Base-by-base conservation (phyloP, 2,329 filamentous ascomycete genomes). In the Fusarium poae region DNA sequence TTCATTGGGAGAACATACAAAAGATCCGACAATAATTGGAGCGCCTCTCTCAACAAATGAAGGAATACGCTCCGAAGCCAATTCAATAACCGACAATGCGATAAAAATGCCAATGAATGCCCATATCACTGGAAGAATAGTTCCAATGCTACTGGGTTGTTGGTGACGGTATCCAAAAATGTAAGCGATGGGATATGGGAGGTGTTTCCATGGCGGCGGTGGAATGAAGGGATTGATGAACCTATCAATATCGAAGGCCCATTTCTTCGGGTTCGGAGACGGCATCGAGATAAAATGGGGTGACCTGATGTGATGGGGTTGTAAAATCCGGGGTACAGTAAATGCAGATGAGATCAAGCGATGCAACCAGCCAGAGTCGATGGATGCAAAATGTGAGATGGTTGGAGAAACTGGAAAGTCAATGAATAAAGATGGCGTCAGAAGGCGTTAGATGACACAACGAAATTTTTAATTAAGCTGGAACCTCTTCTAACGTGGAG, bases 231-330 rank as follows among this genome's bases (percentile, higher is more conserved):
- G 91, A 76, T 95, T 93, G 51, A 97, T 77, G 76, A 90, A 88
- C n/a, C 79, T 80, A 82, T 97, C 94, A 67, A 97, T 86, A 79
- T 96, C 88, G 79, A 97, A 88, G 74, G 90, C 83, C 80, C 83
- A 85, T 34, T 66, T 65, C 21, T 40, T 70, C 1, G 70, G 72
- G 18, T 70, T 30, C 32, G 63, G 57, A 18, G 67, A 54, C 43
- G 70, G 56, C 61, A 74, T 71, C 18, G 40, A n/a, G 35, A 18
- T 51, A 59, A 11, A 29, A 18, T 30, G 16, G 7, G 37, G 37
- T 39, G 30, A 18, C n/a, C 18, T 29, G 34, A 40, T 51, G 29
- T 21, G 42, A 57, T 48, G 18, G 30, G 37, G 32, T 54, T 15
- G 27, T 15, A 5, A 29, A 62, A 29, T 53, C 56, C 6, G 56